Conservation (phyloP, 768 basidiomycete genomes). For the Trametes cubensis region DNA sequence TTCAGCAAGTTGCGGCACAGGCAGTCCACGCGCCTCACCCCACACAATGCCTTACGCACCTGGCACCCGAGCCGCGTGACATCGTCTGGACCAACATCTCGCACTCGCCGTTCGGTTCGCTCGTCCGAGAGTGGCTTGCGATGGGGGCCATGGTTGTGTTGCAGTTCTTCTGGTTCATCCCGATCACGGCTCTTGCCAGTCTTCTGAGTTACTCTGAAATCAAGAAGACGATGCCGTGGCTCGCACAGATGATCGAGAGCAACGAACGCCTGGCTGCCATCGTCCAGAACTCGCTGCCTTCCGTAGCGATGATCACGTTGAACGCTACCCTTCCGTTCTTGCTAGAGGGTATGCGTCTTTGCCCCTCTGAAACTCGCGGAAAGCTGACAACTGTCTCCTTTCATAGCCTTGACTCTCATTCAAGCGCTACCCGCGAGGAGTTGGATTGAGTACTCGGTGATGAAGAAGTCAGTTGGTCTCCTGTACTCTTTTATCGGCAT, state of each 20-base stretch:
- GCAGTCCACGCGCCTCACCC: constrained; percentile 74
- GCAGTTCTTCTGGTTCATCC: constrained; percentile 90
- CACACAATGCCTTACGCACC: constrained; percentile 64
- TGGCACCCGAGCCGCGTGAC: constrained; percentile 93
- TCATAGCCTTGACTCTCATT: constrained; percentile 72
- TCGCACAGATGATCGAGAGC: constrained; percentile 80
- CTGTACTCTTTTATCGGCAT: not conserved
- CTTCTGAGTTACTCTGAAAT: constrained; percentile 93
- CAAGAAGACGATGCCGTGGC: constrained; percentile 85
- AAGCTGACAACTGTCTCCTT: constrained; percentile 9
- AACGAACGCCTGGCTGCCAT: constrained; percentile 82
- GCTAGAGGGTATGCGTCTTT: constrained; percentile 67
- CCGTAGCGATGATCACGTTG: constrained; percentile 85
- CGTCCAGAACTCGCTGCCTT: constrained; percentile 93
- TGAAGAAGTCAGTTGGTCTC: constrained; percentile 73
- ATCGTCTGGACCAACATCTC: constrained; percentile 93
- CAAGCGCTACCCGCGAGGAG: constrained; percentile 90
- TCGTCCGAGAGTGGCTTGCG: constrained; percentile 73
- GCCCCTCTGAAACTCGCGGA: not conserved
- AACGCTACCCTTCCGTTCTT: constrained; percentile 90
- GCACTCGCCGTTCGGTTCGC: constrained; percentile 57
- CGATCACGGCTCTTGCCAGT: constrained; percentile 84
- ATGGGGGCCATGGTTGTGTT: constrained; percentile 68
- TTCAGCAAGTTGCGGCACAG: constrained; percentile 86
- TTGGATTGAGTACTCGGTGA: constrained; percentile 89